A percentile compares a stretch with the other conserved stretches of the same genome.
Conservation (phyloP, 176 grass and related monocot genomes). For the Oryza glaberrima region DNA sequence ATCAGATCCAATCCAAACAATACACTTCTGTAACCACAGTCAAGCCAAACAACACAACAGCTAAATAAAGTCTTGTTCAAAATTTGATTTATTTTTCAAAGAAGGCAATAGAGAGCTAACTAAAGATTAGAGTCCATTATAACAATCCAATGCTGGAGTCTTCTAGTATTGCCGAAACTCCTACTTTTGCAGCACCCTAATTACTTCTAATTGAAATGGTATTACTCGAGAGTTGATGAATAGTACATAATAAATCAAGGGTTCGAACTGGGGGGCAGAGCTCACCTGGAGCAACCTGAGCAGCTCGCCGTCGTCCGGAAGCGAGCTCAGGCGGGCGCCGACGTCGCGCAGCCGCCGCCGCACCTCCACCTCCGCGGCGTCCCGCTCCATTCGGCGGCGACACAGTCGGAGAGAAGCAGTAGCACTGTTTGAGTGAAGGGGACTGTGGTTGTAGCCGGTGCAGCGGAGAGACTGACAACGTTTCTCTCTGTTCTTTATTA, state of each 20-base stretch:
- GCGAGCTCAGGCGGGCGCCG: slow-evolving; percentile 40
- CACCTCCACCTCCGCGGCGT: slow-evolving; percentile 32
- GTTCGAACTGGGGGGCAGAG: background rate
- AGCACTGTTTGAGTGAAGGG: slow-evolving; percentile 42
- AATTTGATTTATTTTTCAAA: too few relatives aligned
- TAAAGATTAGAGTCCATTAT: too few relatives aligned
- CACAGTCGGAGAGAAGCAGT: background rate
- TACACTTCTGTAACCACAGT: background rate
- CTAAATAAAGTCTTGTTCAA: too few relatives aligned
- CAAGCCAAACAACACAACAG: background rate
- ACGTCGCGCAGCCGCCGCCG: slow-evolving; percentile 55
- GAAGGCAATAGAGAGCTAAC: too few relatives aligned
- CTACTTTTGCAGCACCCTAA: background rate
- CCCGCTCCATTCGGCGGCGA: background rate
- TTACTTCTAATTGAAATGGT: too few relatives aligned
- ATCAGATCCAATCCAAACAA: background rate
- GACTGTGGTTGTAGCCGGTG: background rate
- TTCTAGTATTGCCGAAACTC: too few relatives aligned
- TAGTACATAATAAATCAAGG: background rate
- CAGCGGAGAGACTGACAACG: too few relatives aligned
- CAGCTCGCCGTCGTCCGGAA: slow-evolving; percentile 46
- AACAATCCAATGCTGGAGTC: too few relatives aligned
- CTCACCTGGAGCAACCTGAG: slow-evolving; percentile 53
- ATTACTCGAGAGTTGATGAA: background rate
- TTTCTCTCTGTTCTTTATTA: too few relatives aligned